Evolutionary conservation across 169 alveolate species (phyloP).

Genomic region (Fabrea salina): DNA sequence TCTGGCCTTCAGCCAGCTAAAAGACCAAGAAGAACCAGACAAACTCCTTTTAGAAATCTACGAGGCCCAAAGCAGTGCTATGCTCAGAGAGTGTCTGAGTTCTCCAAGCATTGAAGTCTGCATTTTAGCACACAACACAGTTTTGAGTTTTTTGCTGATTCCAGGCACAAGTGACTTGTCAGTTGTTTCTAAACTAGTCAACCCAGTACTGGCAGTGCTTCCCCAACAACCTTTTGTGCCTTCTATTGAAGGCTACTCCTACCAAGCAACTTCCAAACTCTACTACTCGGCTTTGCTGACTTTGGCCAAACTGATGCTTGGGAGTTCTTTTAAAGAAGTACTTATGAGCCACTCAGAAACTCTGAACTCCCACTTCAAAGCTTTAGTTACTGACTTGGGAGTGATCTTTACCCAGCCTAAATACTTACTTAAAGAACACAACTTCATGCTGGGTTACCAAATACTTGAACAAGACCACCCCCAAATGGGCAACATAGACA

Average conservation of each 20-base stretch:
- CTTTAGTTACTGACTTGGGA: neutral
- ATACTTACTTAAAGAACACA: neutral
- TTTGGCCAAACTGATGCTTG: neutral
- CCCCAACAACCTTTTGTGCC: neutral
- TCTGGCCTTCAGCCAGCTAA: neutral
- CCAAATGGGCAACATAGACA: constrained; percentile 3
- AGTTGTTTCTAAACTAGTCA: neutral
- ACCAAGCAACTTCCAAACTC: neutral
- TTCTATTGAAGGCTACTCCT: neutral
- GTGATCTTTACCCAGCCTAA: constrained; percentile 18
- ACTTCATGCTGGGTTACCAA: neutral
- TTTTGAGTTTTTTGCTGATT: neutral
- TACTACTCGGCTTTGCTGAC: neutral
- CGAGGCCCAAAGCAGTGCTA: constrained; percentile 26
- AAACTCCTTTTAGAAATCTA: neutral
- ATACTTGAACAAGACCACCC: neutral
- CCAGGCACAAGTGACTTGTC: constrained; percentile 19
- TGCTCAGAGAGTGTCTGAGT: neutral
- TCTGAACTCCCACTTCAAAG: neutral
- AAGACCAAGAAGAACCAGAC: constrained; percentile 13
- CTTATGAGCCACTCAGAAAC: neutral
- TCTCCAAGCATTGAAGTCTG: neutral
- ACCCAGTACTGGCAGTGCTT: neutral
- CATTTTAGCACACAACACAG: neutral
- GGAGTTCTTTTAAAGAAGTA: neutral